Evolutionary conservation across 805 yeast species (phyloP), one percentile per base, ranked within the genome.

Genomic region (Clavispora vitiphila): DNA sequence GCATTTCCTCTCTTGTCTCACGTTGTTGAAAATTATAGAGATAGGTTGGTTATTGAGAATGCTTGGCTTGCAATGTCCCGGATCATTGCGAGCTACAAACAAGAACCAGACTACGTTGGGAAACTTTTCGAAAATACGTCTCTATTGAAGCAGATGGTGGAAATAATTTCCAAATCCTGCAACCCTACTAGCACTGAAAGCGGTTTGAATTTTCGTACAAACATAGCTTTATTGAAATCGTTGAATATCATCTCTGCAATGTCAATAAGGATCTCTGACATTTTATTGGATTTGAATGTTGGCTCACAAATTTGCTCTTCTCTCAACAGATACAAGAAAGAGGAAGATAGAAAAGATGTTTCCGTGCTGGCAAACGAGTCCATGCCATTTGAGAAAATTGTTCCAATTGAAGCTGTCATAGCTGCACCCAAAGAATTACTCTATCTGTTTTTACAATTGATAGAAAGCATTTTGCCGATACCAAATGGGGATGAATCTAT

Each of bases 331-430:
- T 80, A 72, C 50, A 69, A 76, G 9, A 75, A 74, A 42, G 18
- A 24, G 3, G 46, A 43, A 12, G 49, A 40, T 4, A 24, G 8
- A 2, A 15, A 4, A 2, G 36, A 49, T 7, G 49, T 48, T 36
- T 34, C 42, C 21, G 41, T 11, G 14, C 12, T 3, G 2, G 20
- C 24, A 14, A 16, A 19, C 12, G 16, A 32, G 12, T 12, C 14
- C 5, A 15, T 29, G 3, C 32, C 37, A 22, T 21, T 21, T 21
- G 25, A 22, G 9, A 22, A 37, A 3, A 34, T 35, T 2, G 57
- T 78, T 1, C 67, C 87, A 5, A 76, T 83, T 35, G 95, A 86
- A 53, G 77, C 86, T 0, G 60, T 88, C 30, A 82, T 86, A 79
- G 77, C 81, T 40, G 76, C 81, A 2, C 89, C 91, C 0, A 83